phyloP scores from a whole-genome alignment of 257 asterid species.

The Avicennia marina region DNA sequence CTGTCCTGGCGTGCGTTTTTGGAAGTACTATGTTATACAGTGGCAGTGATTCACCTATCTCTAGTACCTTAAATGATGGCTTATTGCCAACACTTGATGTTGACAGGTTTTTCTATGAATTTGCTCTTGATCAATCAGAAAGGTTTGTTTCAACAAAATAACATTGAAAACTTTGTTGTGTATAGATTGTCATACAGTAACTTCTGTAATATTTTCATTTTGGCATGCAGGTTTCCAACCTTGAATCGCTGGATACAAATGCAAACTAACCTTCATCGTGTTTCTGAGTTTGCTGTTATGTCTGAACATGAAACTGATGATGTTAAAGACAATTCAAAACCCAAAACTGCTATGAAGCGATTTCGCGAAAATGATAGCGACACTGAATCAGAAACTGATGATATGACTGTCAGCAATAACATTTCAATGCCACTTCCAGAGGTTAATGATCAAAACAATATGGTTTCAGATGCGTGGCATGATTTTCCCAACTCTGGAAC shows the following conservation, averaged over 20 bases:
- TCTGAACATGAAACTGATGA: constrained; percentile 50
- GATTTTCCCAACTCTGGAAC: constrained; percentile 54
- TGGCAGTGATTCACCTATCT: constrained; percentile 68
- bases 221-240: constrained; percentile 76
- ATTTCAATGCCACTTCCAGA: constrained; percentile 43
- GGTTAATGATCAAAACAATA: constrained; percentile 42
- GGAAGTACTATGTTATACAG: constrained; percentile 86
- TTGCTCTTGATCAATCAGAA: constrained; percentile 96
- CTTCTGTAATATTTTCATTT: constrained; percentile 18
- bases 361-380: constrained; percentile 85
- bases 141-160: constrained; percentile 51
- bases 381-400: constrained; percentile 88
- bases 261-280: constrained; percentile 96
- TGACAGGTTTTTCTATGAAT: constrained; percentile 81
- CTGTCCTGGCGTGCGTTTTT: constrained; percentile 93
- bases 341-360: constrained; percentile 63
- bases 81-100: constrained; percentile 57
- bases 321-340: constrained; percentile 37
- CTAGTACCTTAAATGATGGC: constrained; percentile 64
- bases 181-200: constrained; percentile 19
- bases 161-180: constrained; percentile 9
- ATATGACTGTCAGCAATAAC: constrained; percentile 43
- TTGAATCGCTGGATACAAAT: constrained; percentile 97
- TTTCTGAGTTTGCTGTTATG: constrained; percentile 89
- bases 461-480: constrained; percentile 53